These are phyloP conservation scores for Phylloboletellus chloephorus DNA, from an alignment of 1,284 basidiomycete species.

Conservation along the genomic window DNA sequence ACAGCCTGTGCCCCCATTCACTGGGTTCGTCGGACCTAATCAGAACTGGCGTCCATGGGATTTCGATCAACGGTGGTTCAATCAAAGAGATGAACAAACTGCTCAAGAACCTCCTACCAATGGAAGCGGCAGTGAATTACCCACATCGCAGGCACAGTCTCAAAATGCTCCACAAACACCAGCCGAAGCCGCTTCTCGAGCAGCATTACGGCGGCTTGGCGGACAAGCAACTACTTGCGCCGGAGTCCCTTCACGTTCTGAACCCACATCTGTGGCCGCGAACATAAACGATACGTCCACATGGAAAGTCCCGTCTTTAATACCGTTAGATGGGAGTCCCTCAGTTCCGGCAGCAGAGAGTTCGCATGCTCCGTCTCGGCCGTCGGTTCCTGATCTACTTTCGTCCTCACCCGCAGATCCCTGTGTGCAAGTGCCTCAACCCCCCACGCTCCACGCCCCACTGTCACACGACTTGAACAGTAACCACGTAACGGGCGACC, in stretches of 20 bases:
- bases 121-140: constrained; percentile 6
- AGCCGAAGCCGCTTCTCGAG: constrained; percentile 43
- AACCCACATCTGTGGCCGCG: constrained; percentile 9
- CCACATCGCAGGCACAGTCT: constrained; percentile 15
- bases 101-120: constrained; percentile 9
- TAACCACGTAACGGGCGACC: constrained; percentile 50
- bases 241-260: constrained; percentile 4
- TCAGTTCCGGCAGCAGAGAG: constrained; percentile 3
- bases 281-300: constrained; percentile 12
- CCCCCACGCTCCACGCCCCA: background rate
- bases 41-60: constrained; percentile 62
- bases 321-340: constrained; percentile 44
- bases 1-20: constrained; percentile 41
- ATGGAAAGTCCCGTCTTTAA: constrained; percentile 42
- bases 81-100: constrained; percentile 11
- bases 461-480: constrained; percentile 18
- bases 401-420: background rate
- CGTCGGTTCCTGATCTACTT: constrained; percentile 1
- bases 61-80: constrained; percentile 31
- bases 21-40: constrained; percentile 58
- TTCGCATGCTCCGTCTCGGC: constrained; percentile 7
- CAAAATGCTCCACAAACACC: constrained; percentile 24
- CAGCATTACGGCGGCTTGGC: constrained; percentile 37
- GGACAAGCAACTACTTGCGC: constrained; percentile 8
- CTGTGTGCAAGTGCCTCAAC: background rate